A percentile compares a stretch with the other conserved stretches of the same genome.
These are phyloP conservation scores for Chalaropsis thielavioides DNA, from an alignment of 2,329 filamentous ascomycete species.

Conservation along the genomic window DNA sequence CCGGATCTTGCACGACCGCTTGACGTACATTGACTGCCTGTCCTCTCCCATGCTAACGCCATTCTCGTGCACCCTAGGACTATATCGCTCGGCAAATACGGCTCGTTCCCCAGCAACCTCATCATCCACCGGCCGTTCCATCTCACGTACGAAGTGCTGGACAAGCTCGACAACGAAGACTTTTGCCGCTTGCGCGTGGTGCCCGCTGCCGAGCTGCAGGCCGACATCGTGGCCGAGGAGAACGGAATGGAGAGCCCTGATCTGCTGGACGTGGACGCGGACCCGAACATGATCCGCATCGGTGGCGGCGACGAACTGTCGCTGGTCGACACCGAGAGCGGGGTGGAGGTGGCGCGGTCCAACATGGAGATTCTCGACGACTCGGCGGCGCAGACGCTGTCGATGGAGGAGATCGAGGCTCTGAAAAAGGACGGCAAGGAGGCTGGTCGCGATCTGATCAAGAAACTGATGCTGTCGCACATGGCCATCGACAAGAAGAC, in stretches of 20 bases:
- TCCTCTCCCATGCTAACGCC: constrained; percentile 1
- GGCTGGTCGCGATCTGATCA: constrained; percentile 77
- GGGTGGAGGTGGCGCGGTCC: constrained; percentile 37
- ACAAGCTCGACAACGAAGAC: constrained; percentile 48
- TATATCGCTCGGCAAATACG: constrained; percentile 84
- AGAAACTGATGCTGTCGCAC: constrained; percentile 84
- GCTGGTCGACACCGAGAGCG: constrained; percentile 29
- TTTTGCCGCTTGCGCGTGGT: constrained; percentile 64
- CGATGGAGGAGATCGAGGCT: constrained; percentile 60
- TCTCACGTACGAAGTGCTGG: constrained; percentile 78
- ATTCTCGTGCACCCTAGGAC: constrained; percentile 37
- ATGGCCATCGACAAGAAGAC: constrained; percentile 89
- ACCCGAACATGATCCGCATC: constrained; percentile 29
- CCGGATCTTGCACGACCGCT: background rate
- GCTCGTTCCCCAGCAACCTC: constrained; percentile 75
- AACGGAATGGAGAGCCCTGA: constrained; percentile 27
- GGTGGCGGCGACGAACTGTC: constrained; percentile 31
- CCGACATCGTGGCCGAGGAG: constrained; percentile 49
- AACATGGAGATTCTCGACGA: constrained; percentile 47
- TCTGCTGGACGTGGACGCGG: constrained; percentile 32
- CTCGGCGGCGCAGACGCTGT: constrained; percentile 58
- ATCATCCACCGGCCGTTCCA: constrained; percentile 85
- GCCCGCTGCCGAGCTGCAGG: constrained; percentile 66
- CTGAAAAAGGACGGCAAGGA: constrained; percentile 58
- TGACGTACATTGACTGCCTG: constrained; percentile 6